Evolutionary conservation across 1,284 basidiomycete species (phyloP).

Genomic region (Stygiomarasmius scandens): DNA sequence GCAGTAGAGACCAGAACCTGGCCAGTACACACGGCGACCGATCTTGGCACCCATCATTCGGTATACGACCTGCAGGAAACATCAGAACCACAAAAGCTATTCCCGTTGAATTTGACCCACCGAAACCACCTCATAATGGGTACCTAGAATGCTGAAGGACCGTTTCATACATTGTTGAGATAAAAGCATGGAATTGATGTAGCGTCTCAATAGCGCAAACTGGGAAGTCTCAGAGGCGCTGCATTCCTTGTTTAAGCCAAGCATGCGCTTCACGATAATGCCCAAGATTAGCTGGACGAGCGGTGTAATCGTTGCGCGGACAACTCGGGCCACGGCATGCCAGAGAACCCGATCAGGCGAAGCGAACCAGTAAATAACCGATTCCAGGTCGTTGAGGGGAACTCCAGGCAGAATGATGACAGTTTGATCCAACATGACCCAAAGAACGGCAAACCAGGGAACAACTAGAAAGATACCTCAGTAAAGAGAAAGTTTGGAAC

Average conservation of each 20-base stretch:
- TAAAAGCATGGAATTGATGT: slow-evolving; percentile 39
- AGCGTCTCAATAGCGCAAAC: slow-evolving; percentile 37
- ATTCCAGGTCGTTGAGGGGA: slow-evolving; percentile 36
- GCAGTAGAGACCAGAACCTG: slow-evolving; percentile 46
- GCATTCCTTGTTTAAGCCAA: slow-evolving; percentile 41
- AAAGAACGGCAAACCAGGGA: slow-evolving; percentile 45
- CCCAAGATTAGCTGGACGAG: slow-evolving; percentile 41
- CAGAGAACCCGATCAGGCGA: slow-evolving; percentile 40
- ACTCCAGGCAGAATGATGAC: slow-evolving; percentile 21
- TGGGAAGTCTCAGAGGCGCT: slow-evolving; percentile 30
- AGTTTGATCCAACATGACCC: slow-evolving; percentile 39
- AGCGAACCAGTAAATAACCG: slow-evolving; percentile 48
- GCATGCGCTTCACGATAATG: slow-evolving; percentile 41
- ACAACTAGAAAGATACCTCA: slow-evolving; percentile 28
- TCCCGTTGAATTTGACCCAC: no score
- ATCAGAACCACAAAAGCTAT: background rate
- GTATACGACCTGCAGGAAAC: slow-evolving; percentile 33
- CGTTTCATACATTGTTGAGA: slow-evolving; percentile 37
- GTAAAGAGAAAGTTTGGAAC: background rate
- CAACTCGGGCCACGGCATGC: slow-evolving; percentile 41
- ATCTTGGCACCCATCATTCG: slow-evolving; percentile 50
- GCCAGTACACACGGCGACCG: slow-evolving; percentile 51
- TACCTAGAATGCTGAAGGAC: slow-evolving; percentile 43
- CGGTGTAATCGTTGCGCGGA: slow-evolving; percentile 40
- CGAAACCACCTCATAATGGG: slow-evolving; percentile 46